A percentile compares a stretch with the other conserved stretches of the same genome.
Evolutionary conservation across 176 grass and related monocot species (phyloP).

Genomic region (Musa acuminata): DNA sequence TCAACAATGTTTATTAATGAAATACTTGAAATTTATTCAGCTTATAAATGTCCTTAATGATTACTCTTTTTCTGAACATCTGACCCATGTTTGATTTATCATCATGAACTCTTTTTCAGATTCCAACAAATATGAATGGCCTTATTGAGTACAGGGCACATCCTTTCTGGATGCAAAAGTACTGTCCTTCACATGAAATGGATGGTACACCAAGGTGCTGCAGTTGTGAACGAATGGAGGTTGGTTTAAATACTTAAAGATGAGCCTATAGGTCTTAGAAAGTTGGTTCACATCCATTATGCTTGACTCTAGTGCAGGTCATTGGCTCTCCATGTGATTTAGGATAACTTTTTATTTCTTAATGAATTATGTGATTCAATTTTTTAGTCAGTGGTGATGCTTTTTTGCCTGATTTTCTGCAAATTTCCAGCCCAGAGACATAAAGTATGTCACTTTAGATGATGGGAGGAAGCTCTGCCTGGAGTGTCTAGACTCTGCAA

Average conservation of each 20-base stretch:
- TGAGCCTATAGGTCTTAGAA: not conserved
- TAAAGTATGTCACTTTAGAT: conserved; percentile 69
- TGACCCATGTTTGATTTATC: conserved; percentile 16
- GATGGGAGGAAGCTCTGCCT: conserved; percentile 88
- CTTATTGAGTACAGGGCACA: conserved; percentile 92
- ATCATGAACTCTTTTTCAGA: conserved; percentile 34
- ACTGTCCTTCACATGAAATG: conserved; percentile 91
- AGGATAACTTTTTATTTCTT: conserved; percentile 7
- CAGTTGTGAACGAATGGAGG: conserved; percentile 97
- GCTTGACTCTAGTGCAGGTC: not conserved
- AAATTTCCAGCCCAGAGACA: conserved; percentile 64
- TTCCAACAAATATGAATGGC: conserved; percentile 79
- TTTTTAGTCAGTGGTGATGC: conserved; percentile 24
- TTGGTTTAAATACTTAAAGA: conserved; percentile 21
- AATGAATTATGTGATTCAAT: not conserved
- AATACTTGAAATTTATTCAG: not conserved
- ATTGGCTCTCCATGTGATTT: not conserved
- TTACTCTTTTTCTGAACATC: not conserved
- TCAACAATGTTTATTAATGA: not conserved
- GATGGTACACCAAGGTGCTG: conserved; percentile 93
- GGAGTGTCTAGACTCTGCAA: conserved; percentile 76
- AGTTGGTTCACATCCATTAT: too few relatives aligned
- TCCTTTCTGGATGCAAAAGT: conserved; percentile 96
- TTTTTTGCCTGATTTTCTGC: conserved; percentile 18
- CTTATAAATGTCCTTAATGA: not conserved